phyloP scores from a whole-genome alignment of 2,329 filamentous ascomycete species.

The Pseudogymnoascus sp. region DNA sequence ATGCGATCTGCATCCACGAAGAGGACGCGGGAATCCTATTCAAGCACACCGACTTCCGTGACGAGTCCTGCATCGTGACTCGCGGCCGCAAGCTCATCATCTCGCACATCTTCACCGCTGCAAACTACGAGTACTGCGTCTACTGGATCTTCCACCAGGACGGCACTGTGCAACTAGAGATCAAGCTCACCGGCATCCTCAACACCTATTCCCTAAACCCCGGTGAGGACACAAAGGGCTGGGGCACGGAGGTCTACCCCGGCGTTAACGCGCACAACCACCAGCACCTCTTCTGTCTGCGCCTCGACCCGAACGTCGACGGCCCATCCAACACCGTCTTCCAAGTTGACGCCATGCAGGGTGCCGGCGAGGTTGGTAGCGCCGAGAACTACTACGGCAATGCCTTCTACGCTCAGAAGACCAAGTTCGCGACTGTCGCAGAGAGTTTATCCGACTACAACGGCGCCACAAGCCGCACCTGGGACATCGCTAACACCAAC shows the following conservation, averaged over 20 bases:
- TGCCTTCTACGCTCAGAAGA: conserved; percentile 40
- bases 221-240: conserved; percentile 74
- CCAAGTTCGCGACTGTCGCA: conserved; percentile 35
- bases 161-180: conserved; percentile 54
- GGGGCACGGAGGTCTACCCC: conserved; percentile 57
- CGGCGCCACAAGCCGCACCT: conserved; percentile 32
- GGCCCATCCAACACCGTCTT: conserved; percentile 44
- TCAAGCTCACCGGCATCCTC: conserved; percentile 57
- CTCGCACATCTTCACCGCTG: conserved; percentile 57
- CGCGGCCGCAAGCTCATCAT: conserved; percentile 54
- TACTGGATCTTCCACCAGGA: conserved; percentile 52
- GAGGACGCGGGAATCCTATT: conserved; percentile 59
- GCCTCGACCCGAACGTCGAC: conserved; percentile 49
- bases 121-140: conserved; percentile 62
- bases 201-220: conserved; percentile 48
- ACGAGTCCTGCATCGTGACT: conserved; percentile 49
- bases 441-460: conserved; percentile 44
- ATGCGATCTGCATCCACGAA: conserved; percentile 60
- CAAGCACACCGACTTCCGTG: conserved; percentile 63
- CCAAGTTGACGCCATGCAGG: conserved; percentile 38
- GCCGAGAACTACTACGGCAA: conserved; percentile 44
- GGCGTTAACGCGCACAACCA: conserved; percentile 51
- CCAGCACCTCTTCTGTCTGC: conserved; percentile 47
- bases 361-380: too few species aligned
- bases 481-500: conserved; percentile 23